Evolutionary conservation across 2,329 filamentous ascomycete species (phyloP), one percentile per base, ranked within the genome.

Genomic region (Pestalotiopsis sp.): DNA sequence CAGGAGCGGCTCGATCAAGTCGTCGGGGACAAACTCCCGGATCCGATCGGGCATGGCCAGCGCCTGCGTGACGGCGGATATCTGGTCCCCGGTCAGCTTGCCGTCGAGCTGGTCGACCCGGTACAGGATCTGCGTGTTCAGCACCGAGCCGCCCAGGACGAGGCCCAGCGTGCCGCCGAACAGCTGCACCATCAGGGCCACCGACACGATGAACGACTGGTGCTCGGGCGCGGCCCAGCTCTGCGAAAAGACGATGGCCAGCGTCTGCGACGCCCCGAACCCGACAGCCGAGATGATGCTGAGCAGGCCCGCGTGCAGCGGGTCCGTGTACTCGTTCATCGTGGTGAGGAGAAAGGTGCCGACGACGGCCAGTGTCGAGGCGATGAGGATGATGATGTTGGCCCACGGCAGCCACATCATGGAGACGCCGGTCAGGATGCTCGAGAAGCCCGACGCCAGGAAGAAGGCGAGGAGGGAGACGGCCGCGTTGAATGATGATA

Each of bases 401-500:
- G 67, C 45, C 27, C 63, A 69, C 1, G 67, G 60, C 38, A 69
- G 36, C 38, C 65, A 67, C 45, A 59, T 63, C 58, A 66, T 69
- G 39, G 64, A 64, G 36, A 55, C 58, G 17, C 67, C 67, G 17
- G 64, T 67, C 14, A 39, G 27, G 49, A 69, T 62, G 59, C 67
- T 69, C 14, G 67, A 66, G 4, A 66, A 23, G 17, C 67, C 67
- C 25, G 67, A 69, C 3, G 67, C 60, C 7, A 69, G 14, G 59
- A 69, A 67, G 41, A 69, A 69, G 9, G 67, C 67, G 36, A 66
- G 31, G 17, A 69, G 36, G 1, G 64, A 66, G 2, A 69, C 49
- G 6, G 64, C 67, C 2, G 67, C 65, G 17, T 67, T 64, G 25
- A 69, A 69, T 2, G 67, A 69, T 4, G 67, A 69, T n/a, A 69